Evolutionary conservation across 1,139 yeast species (phyloP), one percentile per base, ranked within the genome.

Genomic region (Arxiozyma heterogenica): DNA sequence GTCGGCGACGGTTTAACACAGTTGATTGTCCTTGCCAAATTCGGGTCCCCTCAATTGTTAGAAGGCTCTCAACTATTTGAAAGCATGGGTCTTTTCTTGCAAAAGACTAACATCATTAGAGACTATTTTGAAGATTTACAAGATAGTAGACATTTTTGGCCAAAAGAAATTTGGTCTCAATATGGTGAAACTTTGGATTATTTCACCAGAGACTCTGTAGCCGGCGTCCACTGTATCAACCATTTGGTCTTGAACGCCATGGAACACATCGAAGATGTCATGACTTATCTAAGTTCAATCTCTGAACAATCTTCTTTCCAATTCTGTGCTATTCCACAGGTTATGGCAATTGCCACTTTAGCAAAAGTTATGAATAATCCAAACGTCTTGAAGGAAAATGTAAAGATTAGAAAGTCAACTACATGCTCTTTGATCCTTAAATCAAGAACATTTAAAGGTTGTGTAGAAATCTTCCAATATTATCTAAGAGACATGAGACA

Each of bases 261-360:
- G 67, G 75, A 75, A 45, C 97, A 91, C 64, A 93, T 81, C 46
- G 80, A 80, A 54, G 94, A 89, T 65, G 87, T 84, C 41, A 76
- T 94, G 64, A 79, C 80, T 54, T 94, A 87, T 67, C 77, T 94
- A 55, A 79, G 94, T 27, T 76, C 84, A 61, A 81, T 93, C 50
- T 79, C 80, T 57, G 98, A 94, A 65, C 88, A 86, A 54, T 82
- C 96, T 0, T 74, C 86, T 52, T 93, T 89, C 75, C 85, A 84
- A 61, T 93, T 93, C 75, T 91, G 98, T 73, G 91, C 97, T 20
- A 93, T 93, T 66, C 98, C 98, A 21, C 98, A 93, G 72, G 97
- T 91, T 39, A 93, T 93, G 98, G 96, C 98, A 45, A 85, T 93
- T 68, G 97, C 98, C 9, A 89, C 98, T 0, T 76, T 93, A 63